Conservation (phyloP, 176 grass and related monocot genomes). For the Ensete glaucum region DNA sequence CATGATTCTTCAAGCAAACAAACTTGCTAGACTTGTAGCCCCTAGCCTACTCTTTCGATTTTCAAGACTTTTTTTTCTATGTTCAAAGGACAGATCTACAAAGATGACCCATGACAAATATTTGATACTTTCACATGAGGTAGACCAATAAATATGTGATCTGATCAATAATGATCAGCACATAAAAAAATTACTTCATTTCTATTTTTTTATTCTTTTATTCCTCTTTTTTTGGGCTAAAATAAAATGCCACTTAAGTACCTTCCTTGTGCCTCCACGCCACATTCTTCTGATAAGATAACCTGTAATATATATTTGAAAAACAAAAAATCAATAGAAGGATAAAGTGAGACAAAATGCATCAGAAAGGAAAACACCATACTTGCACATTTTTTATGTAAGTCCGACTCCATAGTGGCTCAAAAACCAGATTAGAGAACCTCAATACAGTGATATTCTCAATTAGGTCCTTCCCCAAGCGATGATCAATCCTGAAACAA, state of each 20-base stretch:
- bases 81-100: neutral
- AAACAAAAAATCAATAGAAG: slow-evolving; percentile 11
- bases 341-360: slow-evolving; percentile 1
- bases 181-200: neutral
- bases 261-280: slow-evolving; percentile 71
- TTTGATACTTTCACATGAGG: neutral
- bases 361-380: slow-evolving; percentile 11
- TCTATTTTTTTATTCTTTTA: neutral
- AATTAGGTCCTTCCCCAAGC: slow-evolving; percentile 91
- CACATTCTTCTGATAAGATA: slow-evolving; percentile 84
- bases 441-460: slow-evolving; percentile 93
- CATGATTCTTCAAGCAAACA: too few relatives aligned
- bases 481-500: slow-evolving; percentile 71
- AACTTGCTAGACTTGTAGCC: too few relatives aligned
- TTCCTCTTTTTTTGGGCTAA: neutral
- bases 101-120: neutral
- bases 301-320: slow-evolving; percentile 42
- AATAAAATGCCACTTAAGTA: slow-evolving; percentile 6
- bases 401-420: slow-evolving; percentile 82
- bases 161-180: neutral
- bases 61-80: too few relatives aligned
- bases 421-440: slow-evolving; percentile 96
- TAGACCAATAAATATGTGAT: neutral
- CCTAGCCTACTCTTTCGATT: too few relatives aligned
- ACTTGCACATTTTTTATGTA: slow-evolving; percentile 93